phyloP scores from a whole-genome alignment of 164 flowering plant species.

The Sextonia rubra region DNA sequence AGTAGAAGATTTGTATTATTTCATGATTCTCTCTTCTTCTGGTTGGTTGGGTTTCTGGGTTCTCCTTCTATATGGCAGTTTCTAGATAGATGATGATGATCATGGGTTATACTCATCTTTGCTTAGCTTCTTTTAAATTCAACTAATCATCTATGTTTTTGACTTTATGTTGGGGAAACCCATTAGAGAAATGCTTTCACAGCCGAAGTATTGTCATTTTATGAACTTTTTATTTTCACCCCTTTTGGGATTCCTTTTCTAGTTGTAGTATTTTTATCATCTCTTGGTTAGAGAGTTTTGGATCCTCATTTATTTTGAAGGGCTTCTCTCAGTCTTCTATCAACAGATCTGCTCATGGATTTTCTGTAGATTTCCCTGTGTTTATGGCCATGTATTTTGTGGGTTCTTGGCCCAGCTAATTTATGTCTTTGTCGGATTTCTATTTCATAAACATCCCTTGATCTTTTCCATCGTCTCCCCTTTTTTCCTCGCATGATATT shows the following conservation, averaged over 20 bases:
- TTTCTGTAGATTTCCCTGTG: constrained; percentile 3
- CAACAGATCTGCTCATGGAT: neutral
- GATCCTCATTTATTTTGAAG: neutral
- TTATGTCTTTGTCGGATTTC: constrained; percentile 1
- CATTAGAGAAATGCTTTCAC: neutral
- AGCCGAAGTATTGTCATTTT: neutral
- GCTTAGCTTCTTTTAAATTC: neutral
- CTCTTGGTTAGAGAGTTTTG: neutral
- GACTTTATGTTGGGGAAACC: too few relatives aligned
- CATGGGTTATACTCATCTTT: neutral
- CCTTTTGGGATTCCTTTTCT: neutral
- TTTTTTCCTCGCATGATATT: neutral
- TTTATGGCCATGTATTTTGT: neutral
- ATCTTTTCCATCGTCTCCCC: neutral
- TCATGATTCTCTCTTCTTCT: too few relatives aligned
- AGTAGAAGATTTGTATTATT: too few relatives aligned
- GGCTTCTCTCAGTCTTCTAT: neutral
- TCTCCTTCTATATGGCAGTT: too few relatives aligned
- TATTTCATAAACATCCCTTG: neutral
- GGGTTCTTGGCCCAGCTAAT: neutral
- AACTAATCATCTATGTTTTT: neutral
- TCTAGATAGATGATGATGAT: too few relatives aligned
- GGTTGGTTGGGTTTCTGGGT: too few relatives aligned
- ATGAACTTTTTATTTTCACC: neutral
- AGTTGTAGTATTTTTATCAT: neutral